These are phyloP conservation scores for Thermoascus crustaceus DNA, from an alignment of 2,329 filamentous ascomycete species.

Conservation along the genomic window DNA sequence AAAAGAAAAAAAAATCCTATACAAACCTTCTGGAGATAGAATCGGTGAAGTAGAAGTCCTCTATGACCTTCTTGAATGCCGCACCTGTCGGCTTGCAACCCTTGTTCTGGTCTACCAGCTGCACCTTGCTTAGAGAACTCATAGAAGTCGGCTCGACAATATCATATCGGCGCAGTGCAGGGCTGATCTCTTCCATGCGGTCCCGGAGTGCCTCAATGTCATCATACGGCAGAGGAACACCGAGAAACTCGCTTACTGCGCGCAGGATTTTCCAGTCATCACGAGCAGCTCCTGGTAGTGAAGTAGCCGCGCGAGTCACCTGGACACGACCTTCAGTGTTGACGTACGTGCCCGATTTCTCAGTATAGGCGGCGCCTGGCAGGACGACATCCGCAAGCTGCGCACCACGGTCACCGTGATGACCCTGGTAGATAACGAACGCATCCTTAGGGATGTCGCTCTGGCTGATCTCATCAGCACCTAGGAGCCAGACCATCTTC, in stretches of 20 bases:
- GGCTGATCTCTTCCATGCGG: conserved; percentile 91
- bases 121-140: conserved; percentile 74
- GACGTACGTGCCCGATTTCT: conserved; percentile 92
- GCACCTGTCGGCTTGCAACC: conserved; percentile 63
- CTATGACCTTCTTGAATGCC: conserved; percentile 74
- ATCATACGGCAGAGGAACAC: conserved; percentile 80
- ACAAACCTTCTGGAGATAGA: conserved; percentile 87
- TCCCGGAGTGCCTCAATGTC: conserved; percentile 82
- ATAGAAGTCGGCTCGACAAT: conserved; percentile 75
- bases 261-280: conserved; percentile 99
- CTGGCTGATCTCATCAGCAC: conserved; percentile 81
- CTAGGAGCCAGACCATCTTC: conserved; percentile 95
- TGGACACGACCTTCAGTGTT: conserved; percentile 97
- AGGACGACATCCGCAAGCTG: conserved; percentile 90
- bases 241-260: conserved; percentile 84
- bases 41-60: conserved; percentile 98
- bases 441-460: conserved; percentile 89
- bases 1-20: not conserved
- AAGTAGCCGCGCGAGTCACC: conserved; percentile 82
- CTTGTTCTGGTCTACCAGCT: conserved; percentile 95
- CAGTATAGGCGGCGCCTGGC: conserved; percentile 90
- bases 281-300: conserved; percentile 77
- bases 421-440: conserved; percentile 95
- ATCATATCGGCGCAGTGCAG: conserved; percentile 81
- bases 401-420: conserved; percentile 90